Base-by-base conservation (phyloP, 805 yeast species). In the Candida taoyuanica region DNA sequence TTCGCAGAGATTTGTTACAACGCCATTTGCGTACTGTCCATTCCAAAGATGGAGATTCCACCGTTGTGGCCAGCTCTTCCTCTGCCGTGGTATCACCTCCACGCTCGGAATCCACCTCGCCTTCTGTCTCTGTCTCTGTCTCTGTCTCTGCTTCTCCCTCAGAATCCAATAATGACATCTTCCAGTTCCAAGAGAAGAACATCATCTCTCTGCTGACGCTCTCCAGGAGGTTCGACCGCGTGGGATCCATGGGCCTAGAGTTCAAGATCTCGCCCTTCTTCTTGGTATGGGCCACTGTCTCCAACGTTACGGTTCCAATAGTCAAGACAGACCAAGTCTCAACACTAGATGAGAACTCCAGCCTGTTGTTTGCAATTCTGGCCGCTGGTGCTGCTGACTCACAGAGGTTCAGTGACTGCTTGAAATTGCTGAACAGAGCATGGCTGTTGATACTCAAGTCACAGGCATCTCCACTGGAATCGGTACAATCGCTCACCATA, bases 1-100 rank as follows among this genome's bases (percentile, higher is more conserved):
- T 85, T 1, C 64, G 95, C 43, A 64, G 93, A 49, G 95, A 85
- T 54, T 63, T 85, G 32, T 64, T 85, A 14, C 85, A 84, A 50
- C 65, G 95, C 27, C 95, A 85, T 58, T 73, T 81, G 42, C 63
- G 91, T 31, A 85, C 94, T 0, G 93, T 85, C 12, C 95, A 85
- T 58, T 70, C 58, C 6, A 46, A 46, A 20, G 42, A 31, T 19
- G 34, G 19, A 5, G 19, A 28, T 6, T n/a, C 15, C 14, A 9
- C 9, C 28, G 13, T n/a, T 14, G 13, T n/a, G 25, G 25, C 25
- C 28, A 11, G 7, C 7, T 13, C 28, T 25, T 7, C 16, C 34
- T n/a, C 29, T 17, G 30, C 9, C 17, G 17, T 28, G 5, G 8
- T n/a, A 17, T 6, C 39, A 12, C 12, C 24, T 12, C 14, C 37